Evolutionary conservation across 176 grass and related monocot genomes (phyloP), one percentile per base, ranked within the genome.

Genomic region (Oryza glaberrima): DNA sequence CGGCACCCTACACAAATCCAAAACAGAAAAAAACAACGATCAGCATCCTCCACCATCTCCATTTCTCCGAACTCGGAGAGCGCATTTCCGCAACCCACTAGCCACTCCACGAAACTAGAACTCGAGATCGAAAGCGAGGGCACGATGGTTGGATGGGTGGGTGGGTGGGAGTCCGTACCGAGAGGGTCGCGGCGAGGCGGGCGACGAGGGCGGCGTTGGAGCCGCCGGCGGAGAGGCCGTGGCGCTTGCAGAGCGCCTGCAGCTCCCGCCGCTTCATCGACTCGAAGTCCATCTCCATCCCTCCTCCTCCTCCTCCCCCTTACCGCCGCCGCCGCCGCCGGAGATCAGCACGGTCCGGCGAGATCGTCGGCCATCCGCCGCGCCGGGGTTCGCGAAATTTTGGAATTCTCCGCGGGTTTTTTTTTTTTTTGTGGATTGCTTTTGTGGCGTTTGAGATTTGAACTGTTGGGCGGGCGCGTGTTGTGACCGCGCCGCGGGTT

Each of bases 221-320:
- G 35, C 85, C 78, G 22, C 83, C 80, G 25, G 26, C 86, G 61
- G 65, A 49, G 78, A 93, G 81, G 19, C 88, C 85, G 72, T 86
- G 88, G 43, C 68, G 68, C 88, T 90, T 93, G 85, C 92, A 88
- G 69, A 90, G 91, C 40, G 83, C 82, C 76, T 83, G 85, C 34
- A 93, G 70, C 56, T 90, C 85, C 71, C 72, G 81, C 74, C 85
- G 69, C 69, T 85, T 83, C 91, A 88, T 86, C 49, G 6, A 30
- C 36, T 72, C 61, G 52, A 88, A 83, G 16, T 93, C 91, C 91
- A 88, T 82, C 26, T 13, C 20, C 15, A 41, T 43, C 41, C 38
- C 38, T 40, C 38, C 38, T 40, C 38, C 23, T 17, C n/a, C 54
- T 14, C 38, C 4, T 47, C 7, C 17, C 28, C 11, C 43, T 44